phyloP scores from a whole-genome alignment of 176 grass and related monocot genomes.

The Coix lacrymajobi region DNA sequence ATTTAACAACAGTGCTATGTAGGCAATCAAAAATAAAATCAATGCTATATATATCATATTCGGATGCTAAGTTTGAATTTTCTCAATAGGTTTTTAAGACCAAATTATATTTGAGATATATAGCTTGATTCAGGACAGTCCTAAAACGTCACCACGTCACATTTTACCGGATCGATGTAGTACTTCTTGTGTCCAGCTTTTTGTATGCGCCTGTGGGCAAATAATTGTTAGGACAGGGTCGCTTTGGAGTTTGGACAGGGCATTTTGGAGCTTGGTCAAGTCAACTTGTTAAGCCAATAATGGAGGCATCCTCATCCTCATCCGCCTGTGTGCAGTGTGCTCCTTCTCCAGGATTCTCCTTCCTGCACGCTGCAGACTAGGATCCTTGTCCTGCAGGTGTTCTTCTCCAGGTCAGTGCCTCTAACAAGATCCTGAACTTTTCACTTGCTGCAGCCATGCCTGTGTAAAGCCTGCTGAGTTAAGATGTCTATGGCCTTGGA shows the following conservation, averaged over 20 bases:
- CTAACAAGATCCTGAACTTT: neutral
- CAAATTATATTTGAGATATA: neutral
- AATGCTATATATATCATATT: neutral
- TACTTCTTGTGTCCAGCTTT: neutral
- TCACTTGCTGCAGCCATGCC: neutral
- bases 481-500: neutral
- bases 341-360: neutral
- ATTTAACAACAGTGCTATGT: too few species aligned
- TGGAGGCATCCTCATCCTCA: neutral
- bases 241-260: neutral
- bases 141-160: neutral
- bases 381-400: neutral
- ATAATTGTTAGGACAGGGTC: too few species aligned
- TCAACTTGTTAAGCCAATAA: slow-evolving; percentile 16
- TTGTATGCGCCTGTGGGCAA: too few species aligned
- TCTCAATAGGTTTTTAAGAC: neutral
- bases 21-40: neutral
- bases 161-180: neutral
- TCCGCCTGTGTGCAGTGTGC: neutral
- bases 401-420: slow-evolving; percentile 8
- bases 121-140: neutral
- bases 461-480: neutral
- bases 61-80: neutral
- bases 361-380: neutral
- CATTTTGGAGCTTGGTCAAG: slow-evolving; percentile 5